These are phyloP conservation scores for Lyophyllum shimeji DNA, from an alignment of 768 basidiomycete genomes.

Conservation along the genomic window DNA sequence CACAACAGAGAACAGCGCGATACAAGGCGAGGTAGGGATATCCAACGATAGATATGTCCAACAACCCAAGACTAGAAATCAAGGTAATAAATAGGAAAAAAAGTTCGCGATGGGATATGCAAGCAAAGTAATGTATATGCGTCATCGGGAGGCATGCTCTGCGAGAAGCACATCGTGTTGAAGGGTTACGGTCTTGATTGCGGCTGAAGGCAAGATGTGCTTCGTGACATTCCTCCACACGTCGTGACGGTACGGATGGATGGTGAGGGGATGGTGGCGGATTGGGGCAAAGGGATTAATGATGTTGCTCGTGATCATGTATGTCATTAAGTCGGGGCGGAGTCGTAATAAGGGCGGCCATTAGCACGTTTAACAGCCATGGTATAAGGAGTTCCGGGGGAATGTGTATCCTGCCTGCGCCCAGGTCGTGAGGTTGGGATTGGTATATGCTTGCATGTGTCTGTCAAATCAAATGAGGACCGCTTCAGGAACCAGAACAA, in stretches of 20 bases:
- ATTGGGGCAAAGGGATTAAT: not conserved
- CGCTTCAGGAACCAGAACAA: not conserved
- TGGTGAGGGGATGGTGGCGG: not conserved
- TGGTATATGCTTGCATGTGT: constrained; percentile 57
- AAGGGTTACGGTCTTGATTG: not conserved
- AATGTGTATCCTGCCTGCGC: constrained; percentile 68
- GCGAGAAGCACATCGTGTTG: not conserved
- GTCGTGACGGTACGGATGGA: not conserved
- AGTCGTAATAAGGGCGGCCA: not conserved
- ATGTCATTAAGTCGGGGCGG: constrained; percentile 4
- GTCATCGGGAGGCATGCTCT: constrained; percentile 5
- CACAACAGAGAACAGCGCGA: not conserved
- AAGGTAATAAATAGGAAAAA: constrained; percentile 15
- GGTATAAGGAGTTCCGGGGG: constrained; percentile 61
- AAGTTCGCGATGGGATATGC: constrained; percentile 13
- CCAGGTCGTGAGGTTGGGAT: constrained; percentile 90
- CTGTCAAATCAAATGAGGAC: constrained; percentile 21
- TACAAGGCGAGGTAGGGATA: not conserved
- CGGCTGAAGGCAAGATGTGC: no score
- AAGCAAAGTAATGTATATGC: constrained; percentile 17
- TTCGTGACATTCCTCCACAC: no score
- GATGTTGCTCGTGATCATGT: constrained; percentile 6
- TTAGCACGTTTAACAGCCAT: constrained; percentile 35
- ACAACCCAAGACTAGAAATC: constrained; percentile 8
- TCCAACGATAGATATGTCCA: constrained; percentile 9